Base-by-base conservation (phyloP, 1,139 yeast genomes). In the Candida albicans region DNA sequence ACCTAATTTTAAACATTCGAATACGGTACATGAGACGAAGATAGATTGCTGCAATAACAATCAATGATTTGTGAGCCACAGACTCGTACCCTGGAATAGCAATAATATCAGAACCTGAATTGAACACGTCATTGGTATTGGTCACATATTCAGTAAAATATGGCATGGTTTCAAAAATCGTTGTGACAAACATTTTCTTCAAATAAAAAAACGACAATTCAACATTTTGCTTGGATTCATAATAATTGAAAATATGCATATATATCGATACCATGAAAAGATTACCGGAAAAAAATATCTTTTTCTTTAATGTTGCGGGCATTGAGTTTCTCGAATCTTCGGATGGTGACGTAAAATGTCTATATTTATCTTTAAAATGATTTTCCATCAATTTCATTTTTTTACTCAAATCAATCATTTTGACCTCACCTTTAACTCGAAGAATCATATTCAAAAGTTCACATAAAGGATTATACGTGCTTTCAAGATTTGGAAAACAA, bases 211-310 rank as follows among this genome's bases (percentile, higher is more conserved):
- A 67, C 1, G 68, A 57, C 12, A 59, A 50, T 3, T 55, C 54
- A 32, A 44, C 41, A 44, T 64, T 60, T 22, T 49, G 49, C 39
- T 56, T 55, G 35, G 49, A 51, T 45, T 73, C 78, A 47, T 66
- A 70, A 50, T 68, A 63, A 38, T 69, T 59, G 48, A 65, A 61
- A n/a, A 73, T 50, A 51, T 68, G 70, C 41, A 67, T 64, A 45
- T 61, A 57, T 4, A 70, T 48, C 40, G 53, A 69, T 54, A 53
- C 52, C 37, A 55, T 37, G 28, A 50, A 52, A 11, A 61, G 51
- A 35, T 55, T 55, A 9, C 61, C 47, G 7, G 59, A 52, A 35
- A 70, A 48, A 41, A 55, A 58, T 26, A 59, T 49, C 48, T 59
- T 67, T 34, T 59, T 44, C 28, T 49, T 57, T 40, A 55, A 45